These are phyloP conservation scores for Epipyxis sp. DNA, from an alignment of 108 stramenopile genomes.

Conservation along the genomic window DNA sequence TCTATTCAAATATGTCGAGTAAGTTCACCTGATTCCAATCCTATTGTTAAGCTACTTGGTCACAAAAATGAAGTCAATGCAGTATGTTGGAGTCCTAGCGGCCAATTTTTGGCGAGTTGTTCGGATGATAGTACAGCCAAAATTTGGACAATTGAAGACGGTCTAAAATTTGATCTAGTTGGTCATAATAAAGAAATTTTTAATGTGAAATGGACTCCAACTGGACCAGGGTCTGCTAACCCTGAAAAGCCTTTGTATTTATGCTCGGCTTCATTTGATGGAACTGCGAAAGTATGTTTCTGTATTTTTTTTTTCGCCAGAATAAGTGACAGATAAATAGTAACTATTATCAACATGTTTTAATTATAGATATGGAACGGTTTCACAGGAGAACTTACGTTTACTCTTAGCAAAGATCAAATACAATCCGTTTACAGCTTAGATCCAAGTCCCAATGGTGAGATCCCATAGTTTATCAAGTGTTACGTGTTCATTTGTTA, in stretches of 20 bases:
- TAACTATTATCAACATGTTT: too few relatives aligned
- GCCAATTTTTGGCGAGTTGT: constrained; percentile 79
- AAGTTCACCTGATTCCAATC: too few relatives aligned
- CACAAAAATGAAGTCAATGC: constrained; percentile 93
- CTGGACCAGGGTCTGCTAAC: constrained; percentile 79
- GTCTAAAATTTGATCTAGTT: constrained; percentile 70
- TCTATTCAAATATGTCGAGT: too few relatives aligned
- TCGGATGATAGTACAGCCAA: constrained; percentile 95
- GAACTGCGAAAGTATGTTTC: constrained; percentile 86
- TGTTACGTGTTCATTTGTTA: too few relatives aligned
- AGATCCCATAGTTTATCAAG: too few relatives aligned
- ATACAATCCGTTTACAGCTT: not conserved
- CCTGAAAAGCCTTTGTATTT: constrained; percentile 75
- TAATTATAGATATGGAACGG: too few relatives aligned
- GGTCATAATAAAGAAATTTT: constrained; percentile 90
- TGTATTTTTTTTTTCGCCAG: too few relatives aligned
- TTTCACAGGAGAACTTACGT: not conserved
- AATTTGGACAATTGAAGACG: constrained; percentile 69
- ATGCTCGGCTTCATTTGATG: constrained; percentile 91
- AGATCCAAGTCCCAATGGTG: not conserved
- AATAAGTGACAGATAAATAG: too few relatives aligned
- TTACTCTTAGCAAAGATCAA: not conserved
- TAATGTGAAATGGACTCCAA: constrained; percentile 92
- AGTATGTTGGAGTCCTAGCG: constrained; percentile 91
- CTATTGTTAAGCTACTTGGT: not conserved